Percentiles rank a stretch among this genome's conserved stretches.
Evolutionary conservation across 441 rosid genomes (phyloP).

Genomic region (Syzygium syzygioides): DNA sequence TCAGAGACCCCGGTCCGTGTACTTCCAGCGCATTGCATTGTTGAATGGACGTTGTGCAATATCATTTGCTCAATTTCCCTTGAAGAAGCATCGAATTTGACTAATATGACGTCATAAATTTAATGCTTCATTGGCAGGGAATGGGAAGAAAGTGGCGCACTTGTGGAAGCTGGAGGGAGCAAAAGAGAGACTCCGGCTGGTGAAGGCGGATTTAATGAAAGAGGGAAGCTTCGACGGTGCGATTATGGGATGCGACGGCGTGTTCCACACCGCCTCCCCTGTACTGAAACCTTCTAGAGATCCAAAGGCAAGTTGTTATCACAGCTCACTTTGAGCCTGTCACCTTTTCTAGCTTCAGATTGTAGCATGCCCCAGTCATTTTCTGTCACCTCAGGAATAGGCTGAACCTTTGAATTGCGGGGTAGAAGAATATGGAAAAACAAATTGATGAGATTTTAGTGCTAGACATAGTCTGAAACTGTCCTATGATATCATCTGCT

Average conservation of each 20-base stretch:
- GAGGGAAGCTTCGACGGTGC: conserved; percentile 79
- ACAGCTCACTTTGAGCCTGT: background rate
- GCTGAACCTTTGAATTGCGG: background rate
- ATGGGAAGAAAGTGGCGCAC: conserved; percentile 62
- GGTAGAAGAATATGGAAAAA: background rate
- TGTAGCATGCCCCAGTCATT: background rate
- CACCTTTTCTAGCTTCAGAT: background rate
- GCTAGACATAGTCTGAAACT: background rate
- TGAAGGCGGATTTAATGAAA: conserved; percentile 67
- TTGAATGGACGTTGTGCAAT: background rate
- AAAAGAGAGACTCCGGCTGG: conserved; percentile 63
- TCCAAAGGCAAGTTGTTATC: conserved; percentile 46
- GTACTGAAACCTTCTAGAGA: conserved; percentile 63
- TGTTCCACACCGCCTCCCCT: conserved; percentile 93
- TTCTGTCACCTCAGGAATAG: background rate
- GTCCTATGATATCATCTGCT: background rate
- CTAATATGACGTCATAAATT: background rate
- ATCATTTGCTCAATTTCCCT: background rate
- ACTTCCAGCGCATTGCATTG: background rate
- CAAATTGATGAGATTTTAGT: background rate
- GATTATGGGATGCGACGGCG: conserved; percentile 70
- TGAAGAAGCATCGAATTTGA: background rate
- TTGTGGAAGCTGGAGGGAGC: conserved; percentile 76
- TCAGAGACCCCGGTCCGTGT: conserved; percentile 63
- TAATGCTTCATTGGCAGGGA: conserved; percentile 27